phyloP scores from a whole-genome alignment of 202 grass and related monocot genomes.

The Setaria viridis region DNA sequence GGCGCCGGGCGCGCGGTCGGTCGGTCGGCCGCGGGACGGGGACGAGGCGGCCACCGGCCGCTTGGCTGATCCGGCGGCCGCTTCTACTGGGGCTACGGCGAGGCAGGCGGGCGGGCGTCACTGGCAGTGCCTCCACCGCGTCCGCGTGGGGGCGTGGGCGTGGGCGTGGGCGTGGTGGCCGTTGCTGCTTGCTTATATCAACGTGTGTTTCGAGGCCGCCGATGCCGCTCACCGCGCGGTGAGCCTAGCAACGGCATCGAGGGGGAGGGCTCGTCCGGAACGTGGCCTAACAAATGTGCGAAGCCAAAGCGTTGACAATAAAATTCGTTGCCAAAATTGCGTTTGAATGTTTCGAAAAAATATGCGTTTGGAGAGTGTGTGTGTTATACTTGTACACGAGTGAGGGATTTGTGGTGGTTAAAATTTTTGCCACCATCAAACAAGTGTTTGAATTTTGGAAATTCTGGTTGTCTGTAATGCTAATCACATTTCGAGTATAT shows the following conservation, averaged over 20 bases:
- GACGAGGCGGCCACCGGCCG: not conserved
- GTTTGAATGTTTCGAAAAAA: no score
- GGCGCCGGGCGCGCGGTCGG: not conserved
- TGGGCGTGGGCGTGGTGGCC: not conserved
- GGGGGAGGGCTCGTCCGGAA: no score
- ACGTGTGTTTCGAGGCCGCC: slow-evolving; percentile 21
- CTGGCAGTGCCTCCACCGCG: slow-evolving; percentile 5
- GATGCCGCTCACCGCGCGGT: slow-evolving; percentile 27
- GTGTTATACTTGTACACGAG: no score
- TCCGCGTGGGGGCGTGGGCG: not conserved
- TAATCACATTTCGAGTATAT: no score
- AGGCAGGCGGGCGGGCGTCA: slow-evolving; percentile 9
- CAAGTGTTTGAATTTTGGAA: no score
- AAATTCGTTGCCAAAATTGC: no score
- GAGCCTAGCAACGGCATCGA: not conserved
- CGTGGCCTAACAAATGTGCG: not conserved
- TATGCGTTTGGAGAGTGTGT: no score
- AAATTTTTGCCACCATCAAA: no score
- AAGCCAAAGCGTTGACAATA: no score
- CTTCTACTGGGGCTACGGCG: not conserved
- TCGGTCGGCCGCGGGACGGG: not conserved
- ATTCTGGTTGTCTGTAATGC: no score
- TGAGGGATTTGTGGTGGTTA: no score
- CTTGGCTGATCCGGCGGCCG: slow-evolving; percentile 9
- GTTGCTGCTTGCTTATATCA: slow-evolving; percentile 23